phyloP scores from a whole-genome alignment of 2,329 filamentous ascomycete species.

The Xylaria hypoxylon region DNA sequence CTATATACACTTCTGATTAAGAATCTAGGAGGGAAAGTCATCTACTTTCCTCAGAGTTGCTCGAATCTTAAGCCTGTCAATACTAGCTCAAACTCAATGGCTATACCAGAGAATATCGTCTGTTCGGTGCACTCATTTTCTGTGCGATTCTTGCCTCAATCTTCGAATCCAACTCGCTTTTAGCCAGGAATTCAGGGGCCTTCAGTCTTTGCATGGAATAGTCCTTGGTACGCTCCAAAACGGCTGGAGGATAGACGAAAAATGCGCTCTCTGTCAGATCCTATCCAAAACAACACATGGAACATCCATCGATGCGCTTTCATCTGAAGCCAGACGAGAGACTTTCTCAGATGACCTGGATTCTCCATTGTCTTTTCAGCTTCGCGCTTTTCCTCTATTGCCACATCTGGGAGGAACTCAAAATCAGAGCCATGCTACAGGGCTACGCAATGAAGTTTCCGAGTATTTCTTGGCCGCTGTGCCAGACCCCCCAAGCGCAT shows the following conservation, averaged over 20 bases:
- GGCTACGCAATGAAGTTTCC: constrained; percentile 8
- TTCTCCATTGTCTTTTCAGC: neutral
- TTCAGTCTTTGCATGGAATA: neutral
- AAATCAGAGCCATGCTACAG: neutral
- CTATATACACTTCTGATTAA: too few relatives aligned
- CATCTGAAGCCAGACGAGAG: neutral
- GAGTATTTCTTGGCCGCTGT: constrained; percentile 10
- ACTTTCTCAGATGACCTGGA: too few relatives aligned
- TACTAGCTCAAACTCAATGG: neutral
- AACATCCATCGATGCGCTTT: neutral
- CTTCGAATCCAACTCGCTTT: constrained; percentile 1
- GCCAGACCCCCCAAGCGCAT: neutral
- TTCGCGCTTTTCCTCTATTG: constrained; percentile 10
- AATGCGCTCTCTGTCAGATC: neutral
- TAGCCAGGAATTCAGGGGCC: constrained; percentile 2
- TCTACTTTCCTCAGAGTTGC: too few relatives aligned
- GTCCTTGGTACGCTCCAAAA: constrained; percentile 3
- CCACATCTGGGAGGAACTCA: constrained; percentile 4
- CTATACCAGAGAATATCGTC: neutral
- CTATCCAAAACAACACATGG: neutral
- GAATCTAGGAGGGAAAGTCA: too few relatives aligned
- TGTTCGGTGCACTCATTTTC: neutral
- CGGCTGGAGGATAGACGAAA: neutral
- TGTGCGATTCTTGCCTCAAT: constrained; percentile 2
- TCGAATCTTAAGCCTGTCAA: neutral